These are phyloP conservation scores for Eutreptiella sp. DNA, from an alignment of 208 protist genomes.

Conservation along the genomic window DNA sequence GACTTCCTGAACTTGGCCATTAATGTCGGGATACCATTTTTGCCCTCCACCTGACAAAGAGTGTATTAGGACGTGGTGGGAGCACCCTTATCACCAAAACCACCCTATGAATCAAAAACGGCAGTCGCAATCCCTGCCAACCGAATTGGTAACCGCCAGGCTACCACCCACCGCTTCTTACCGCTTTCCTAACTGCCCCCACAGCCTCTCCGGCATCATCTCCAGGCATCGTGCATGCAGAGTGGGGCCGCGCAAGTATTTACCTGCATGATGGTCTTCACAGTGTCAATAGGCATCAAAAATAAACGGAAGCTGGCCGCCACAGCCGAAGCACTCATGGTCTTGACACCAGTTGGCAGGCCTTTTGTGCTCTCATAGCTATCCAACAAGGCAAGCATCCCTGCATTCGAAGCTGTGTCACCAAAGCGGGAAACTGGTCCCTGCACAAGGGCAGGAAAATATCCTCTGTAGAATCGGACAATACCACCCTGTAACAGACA, in stretches of 20 bases:
- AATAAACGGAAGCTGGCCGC: slow-evolving; percentile 46
- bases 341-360: slow-evolving; percentile 48
- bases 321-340: slow-evolving; percentile 37
- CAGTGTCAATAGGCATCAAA: slow-evolving; percentile 54
- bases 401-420: slow-evolving; percentile 57
- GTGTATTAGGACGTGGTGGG: too few species aligned
- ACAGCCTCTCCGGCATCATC: too few species aligned
- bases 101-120: too few species aligned
- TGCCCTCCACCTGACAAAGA: slow-evolving; percentile 43
- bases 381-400: slow-evolving; percentile 48
- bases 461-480: slow-evolving; percentile 48
- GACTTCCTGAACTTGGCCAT: slow-evolving; percentile 25
- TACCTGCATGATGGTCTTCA: slow-evolving; percentile 55
- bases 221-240: too few species aligned
- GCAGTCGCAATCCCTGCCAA: too few species aligned
- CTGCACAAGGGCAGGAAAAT: slow-evolving; percentile 45
- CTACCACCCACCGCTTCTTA: too few species aligned
- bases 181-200: too few species aligned
- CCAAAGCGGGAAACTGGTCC: slow-evolving; percentile 52
- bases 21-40: slow-evolving; percentile 32
- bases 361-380: slow-evolving; percentile 32
- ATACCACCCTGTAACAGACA: too few species aligned
- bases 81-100: too few species aligned
- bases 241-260: too few species aligned
- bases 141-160: too few species aligned